Evolutionary conservation across 2,329 filamentous ascomycete genomes (phyloP).

Genomic region (Sporothrix globosa): DNA sequence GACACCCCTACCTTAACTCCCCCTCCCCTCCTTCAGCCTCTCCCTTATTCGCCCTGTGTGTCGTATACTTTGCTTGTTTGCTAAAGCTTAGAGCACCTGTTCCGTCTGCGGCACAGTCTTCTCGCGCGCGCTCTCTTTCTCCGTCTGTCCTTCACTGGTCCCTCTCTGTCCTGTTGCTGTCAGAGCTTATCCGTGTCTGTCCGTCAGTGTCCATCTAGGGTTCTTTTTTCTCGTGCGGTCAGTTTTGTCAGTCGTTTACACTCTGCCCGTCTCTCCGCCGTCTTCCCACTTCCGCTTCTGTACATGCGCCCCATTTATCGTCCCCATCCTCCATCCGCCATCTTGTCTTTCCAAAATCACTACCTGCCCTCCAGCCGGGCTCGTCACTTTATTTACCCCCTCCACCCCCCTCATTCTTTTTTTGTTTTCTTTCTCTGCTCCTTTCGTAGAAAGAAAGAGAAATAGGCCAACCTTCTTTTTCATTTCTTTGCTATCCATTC

Average conservation of each 20-base stretch:
- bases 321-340: constrained; percentile 2
- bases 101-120: constrained; percentile 25
- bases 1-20: constrained; percentile 13
- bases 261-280: background rate
- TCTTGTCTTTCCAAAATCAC: constrained; percentile 7
- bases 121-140: background rate
- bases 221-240: background rate
- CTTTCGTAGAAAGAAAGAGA: constrained; percentile 26
- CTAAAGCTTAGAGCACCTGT: constrained; percentile 21
- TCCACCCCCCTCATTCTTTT: constrained; percentile 15
- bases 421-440: background rate
- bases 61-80: background rate
- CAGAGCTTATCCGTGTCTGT: background rate
- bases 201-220: background rate
- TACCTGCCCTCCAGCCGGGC: constrained; percentile 8
- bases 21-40: constrained; percentile 23
- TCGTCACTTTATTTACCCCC: constrained; percentile 28
- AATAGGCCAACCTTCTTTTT: constrained; percentile 21
- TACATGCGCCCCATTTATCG: background rate
- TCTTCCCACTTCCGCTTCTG: background rate
- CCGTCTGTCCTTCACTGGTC: constrained; percentile 11
- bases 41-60: constrained; percentile 3
- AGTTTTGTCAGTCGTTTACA: background rate
- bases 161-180: background rate
- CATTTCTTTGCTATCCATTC: constrained; percentile 16